phyloP scores from a whole-genome alignment of 2,329 filamentous ascomycete genomes.

The Teratosphaeria destructans region DNA sequence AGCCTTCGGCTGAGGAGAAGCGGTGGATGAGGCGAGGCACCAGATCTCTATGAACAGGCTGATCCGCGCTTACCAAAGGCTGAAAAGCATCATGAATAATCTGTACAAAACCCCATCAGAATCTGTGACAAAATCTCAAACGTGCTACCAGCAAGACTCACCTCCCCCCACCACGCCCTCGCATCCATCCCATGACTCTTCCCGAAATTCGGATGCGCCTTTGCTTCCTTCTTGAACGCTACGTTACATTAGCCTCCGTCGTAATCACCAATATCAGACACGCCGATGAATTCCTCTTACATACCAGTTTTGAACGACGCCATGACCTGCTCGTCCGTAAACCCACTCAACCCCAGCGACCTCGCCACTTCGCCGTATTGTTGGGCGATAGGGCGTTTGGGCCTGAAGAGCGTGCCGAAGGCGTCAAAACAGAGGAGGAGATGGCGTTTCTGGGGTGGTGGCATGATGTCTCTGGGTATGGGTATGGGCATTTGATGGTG shows the following conservation, averaged over 20 bases:
- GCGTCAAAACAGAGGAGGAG: slow-evolving; percentile 54
- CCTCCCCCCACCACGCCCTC: slow-evolving; percentile 50
- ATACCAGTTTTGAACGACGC: slow-evolving; percentile 31
- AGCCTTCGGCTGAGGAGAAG: slow-evolving; percentile 46
- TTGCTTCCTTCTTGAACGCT: slow-evolving; percentile 41
- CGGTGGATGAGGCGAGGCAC: slow-evolving; percentile 40
- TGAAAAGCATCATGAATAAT: slow-evolving; percentile 46
- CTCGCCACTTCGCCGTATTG: slow-evolving; percentile 47
- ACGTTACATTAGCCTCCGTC: neutral
- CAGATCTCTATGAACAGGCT: slow-evolving; percentile 36
- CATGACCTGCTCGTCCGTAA: slow-evolving; percentile 33
- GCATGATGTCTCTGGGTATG: slow-evolving; percentile 3
- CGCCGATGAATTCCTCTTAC: neutral
- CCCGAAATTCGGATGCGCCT: slow-evolving; percentile 49
- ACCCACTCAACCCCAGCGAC: slow-evolving; percentile 37
- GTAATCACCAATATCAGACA: neutral
- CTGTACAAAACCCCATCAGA: slow-evolving; percentile 15
- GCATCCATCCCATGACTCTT: slow-evolving; percentile 41
- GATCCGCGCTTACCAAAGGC: slow-evolving; percentile 25
- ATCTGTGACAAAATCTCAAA: neutral
- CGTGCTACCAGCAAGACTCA: slow-evolving; percentile 21
- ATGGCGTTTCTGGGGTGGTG: slow-evolving; percentile 24
- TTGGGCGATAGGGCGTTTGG: slow-evolving; percentile 38
- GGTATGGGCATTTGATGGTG: neutral
- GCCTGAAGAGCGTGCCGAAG: slow-evolving; percentile 53